Conservation (phyloP, 257 asterid species). For the Przewalskia tangutica region DNA sequence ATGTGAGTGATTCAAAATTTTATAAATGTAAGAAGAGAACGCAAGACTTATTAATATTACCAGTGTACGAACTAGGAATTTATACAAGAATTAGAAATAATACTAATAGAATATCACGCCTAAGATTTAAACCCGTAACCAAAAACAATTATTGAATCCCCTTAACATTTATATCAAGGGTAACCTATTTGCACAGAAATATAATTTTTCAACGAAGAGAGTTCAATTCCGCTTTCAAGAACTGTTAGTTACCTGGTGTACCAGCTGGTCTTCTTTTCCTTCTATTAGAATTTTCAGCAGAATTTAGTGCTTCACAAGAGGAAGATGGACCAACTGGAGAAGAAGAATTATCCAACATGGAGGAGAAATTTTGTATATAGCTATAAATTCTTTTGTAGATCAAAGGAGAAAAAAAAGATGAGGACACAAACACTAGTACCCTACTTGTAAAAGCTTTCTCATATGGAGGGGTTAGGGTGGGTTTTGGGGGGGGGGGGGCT, state of each 20-base stretch:
- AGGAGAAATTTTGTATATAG: not conserved
- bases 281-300: conserved; percentile 12
- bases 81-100: not conserved
- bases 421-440: not conserved
- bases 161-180: not conserved
- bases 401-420: not conserved
- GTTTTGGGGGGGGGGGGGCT: not conserved
- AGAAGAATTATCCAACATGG: conserved; percentile 19
- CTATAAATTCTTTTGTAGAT: not conserved
- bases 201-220: not conserved
- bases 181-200: not conserved
- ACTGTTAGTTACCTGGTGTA: conserved; percentile 21
- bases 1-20: not conserved
- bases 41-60: not conserved
- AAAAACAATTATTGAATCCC: not conserved
- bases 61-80: not conserved
- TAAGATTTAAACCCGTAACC: not conserved
- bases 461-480: not conserved
- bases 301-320: conserved; percentile 15
- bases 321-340: conserved; percentile 20
- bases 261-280: conserved; percentile 31
- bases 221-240: not conserved
- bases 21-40: not conserved
- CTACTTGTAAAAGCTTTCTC: not conserved
- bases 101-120: not conserved